A percentile compares a stretch with the other conserved stretches of the same genome.
Evolutionary conservation across 2,329 filamentous ascomycete genomes (phyloP).

Genomic region (Knoxdaviesia capensis): DNA sequence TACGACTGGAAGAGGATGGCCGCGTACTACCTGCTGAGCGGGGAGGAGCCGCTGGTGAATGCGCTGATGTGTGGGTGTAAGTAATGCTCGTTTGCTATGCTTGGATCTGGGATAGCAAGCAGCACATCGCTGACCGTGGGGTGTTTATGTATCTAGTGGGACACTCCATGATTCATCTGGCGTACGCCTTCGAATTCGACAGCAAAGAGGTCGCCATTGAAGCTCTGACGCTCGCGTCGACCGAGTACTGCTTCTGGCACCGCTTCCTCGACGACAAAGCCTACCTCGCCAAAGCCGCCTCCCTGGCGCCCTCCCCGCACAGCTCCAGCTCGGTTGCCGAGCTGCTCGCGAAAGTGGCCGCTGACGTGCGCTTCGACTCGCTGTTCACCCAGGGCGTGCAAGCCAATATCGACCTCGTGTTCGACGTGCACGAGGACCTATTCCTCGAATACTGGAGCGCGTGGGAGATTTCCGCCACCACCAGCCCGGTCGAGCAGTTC

Average conservation of each 20-base stretch:
- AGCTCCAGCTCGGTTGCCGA: slow-evolving; percentile 43
- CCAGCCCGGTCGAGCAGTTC: slow-evolving; percentile 54
- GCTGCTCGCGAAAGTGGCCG: slow-evolving; percentile 47
- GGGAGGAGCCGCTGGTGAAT: slow-evolving; percentile 61
- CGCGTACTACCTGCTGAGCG: slow-evolving; percentile 54
- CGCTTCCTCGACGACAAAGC: slow-evolving; percentile 51
- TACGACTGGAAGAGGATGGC: slow-evolving; percentile 76
- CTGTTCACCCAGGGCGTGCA: slow-evolving; percentile 37
- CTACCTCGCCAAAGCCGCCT: slow-evolving; percentile 29
- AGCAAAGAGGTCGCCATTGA: slow-evolving; percentile 78
- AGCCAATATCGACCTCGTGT: slow-evolving; percentile 46
- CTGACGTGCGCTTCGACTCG: slow-evolving; percentile 49
- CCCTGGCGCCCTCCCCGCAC: slow-evolving; percentile 29
- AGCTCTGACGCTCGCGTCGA: slow-evolving; percentile 49
- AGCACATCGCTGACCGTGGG: not conserved
- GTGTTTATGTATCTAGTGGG: slow-evolving; percentile 35
- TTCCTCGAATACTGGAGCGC: slow-evolving; percentile 82
- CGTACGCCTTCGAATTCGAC: slow-evolving; percentile 79
- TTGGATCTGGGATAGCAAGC: not conserved
- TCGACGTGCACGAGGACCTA: slow-evolving; percentile 46
- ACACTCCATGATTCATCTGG: slow-evolving; percentile 83
- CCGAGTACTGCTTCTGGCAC: slow-evolving; percentile 38
- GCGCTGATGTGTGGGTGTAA: slow-evolving; percentile 59
- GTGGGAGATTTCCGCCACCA: slow-evolving; percentile 37
- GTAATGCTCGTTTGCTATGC: slow-evolving; percentile 12